phyloP scores from a whole-genome alignment of 108 stramenopile species.

The Cyclotella distinguenda region DNA sequence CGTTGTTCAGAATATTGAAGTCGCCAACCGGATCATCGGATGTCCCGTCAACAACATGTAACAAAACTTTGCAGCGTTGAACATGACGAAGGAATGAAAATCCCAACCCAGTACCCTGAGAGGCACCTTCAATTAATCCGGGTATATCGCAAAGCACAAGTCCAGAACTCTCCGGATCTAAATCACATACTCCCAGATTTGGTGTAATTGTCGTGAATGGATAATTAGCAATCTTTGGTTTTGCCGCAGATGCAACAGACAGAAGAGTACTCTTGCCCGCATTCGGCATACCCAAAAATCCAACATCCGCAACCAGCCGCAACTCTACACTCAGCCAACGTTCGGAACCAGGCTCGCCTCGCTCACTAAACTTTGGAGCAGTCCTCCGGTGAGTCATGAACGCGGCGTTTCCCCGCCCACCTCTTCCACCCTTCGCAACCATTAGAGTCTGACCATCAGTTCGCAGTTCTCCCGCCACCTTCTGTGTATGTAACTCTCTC shows the following conservation, averaged over 20 bases:
- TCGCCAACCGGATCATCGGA: slow-evolving; percentile 92
- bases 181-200: slow-evolving; percentile 93
- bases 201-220: slow-evolving; percentile 98
- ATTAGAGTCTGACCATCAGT: slow-evolving; percentile 75
- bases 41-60: slow-evolving; percentile 95
- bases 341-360: slow-evolving; percentile 86
- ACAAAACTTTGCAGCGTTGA: slow-evolving; percentile 86
- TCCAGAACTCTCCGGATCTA: slow-evolving; percentile 80
- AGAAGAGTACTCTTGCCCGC: slow-evolving; percentile 97
- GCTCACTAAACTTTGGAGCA: slow-evolving; percentile 88
- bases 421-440: slow-evolving; percentile 92
- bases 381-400: slow-evolving; percentile 85
- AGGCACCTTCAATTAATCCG: slow-evolving; percentile 89
- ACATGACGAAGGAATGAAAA: slow-evolving; percentile 90
- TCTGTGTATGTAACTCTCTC: slow-evolving; percentile 80
- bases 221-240: slow-evolving; percentile 97
- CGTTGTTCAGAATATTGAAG: slow-evolving; percentile 90
- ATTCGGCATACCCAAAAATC: slow-evolving; percentile 96
- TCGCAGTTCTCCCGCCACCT: slow-evolving; percentile 87
- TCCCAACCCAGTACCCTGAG: slow-evolving; percentile 85
- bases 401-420: slow-evolving; percentile 94
- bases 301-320: slow-evolving; percentile 95
- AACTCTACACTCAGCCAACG: slow-evolving; percentile 91
- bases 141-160: slow-evolving; percentile 93
- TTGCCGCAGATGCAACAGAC: slow-evolving; percentile 81